Evolutionary conservation across 495 filamentous ascomycete genomes (phyloP).

Genomic region (Penicillium coprophilum): DNA sequence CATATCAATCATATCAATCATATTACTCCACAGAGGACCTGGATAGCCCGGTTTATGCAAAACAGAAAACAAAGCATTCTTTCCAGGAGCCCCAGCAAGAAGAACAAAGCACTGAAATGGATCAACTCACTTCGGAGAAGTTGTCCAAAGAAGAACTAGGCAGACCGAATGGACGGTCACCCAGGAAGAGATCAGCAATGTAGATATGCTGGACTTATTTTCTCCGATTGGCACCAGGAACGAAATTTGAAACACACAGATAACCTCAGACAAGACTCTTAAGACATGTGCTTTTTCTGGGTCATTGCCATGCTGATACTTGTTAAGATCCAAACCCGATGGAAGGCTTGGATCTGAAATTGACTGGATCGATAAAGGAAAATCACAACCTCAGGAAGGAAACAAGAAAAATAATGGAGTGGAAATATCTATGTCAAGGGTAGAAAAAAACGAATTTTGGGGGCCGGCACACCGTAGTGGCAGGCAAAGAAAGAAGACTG

Average conservation of each 20-base stretch:
- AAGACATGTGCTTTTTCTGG: slow-evolving; percentile 19
- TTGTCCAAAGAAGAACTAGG: background rate
- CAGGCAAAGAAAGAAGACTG: slow-evolving; percentile 37
- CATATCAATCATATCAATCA: slow-evolving; percentile 18
- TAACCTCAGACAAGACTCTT: slow-evolving; percentile 23
- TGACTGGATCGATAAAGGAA: slow-evolving; percentile 15
- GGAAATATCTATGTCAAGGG: slow-evolving; percentile 39
- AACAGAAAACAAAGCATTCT: slow-evolving; percentile 15
- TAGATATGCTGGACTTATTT: slow-evolving; percentile 3
- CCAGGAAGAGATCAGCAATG: background rate
- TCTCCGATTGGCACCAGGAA: background rate
- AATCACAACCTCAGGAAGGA: slow-evolving; percentile 8
- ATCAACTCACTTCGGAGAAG: background rate
- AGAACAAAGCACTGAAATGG: background rate
- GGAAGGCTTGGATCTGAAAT: slow-evolving; percentile 13
- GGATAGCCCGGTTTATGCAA: slow-evolving; percentile 22
- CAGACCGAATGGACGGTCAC: background rate
- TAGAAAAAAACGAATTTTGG: slow-evolving; percentile 30
- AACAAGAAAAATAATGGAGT: slow-evolving; percentile 17
- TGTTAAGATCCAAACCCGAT: slow-evolving; percentile 20
- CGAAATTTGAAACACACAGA: slow-evolving; percentile 1
- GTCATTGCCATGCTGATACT: slow-evolving; percentile 23
- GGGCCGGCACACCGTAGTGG: slow-evolving; percentile 35
- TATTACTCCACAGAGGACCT: slow-evolving; percentile 15
- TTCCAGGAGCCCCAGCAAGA: slow-evolving; percentile 2